These are phyloP conservation scores for Solanum neorickii DNA, from an alignment of 257 asterid genomes.

Conservation along the genomic window DNA sequence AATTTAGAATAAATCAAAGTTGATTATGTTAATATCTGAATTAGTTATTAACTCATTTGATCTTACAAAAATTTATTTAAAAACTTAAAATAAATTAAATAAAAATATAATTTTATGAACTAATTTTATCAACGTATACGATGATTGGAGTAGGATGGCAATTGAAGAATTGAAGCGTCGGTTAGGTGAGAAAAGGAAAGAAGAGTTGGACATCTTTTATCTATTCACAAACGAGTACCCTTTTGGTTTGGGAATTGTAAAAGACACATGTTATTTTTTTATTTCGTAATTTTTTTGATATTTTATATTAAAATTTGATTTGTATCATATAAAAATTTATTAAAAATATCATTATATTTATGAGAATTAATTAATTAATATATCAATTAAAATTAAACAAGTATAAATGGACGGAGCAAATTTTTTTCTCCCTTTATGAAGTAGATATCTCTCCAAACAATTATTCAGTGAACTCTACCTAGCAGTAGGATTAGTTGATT, in stretches of 20 bases:
- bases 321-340: rapidly evolving
- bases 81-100: neutral
- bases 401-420: too few relatives aligned
- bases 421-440: neutral
- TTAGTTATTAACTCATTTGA: rapidly evolving
- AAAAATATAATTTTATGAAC: neutral
- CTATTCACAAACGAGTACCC: neutral
- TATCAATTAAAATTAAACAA: rapidly evolving
- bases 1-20: neutral
- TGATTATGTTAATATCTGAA: neutral
- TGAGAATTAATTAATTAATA: rapidly evolving
- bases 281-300: rapidly evolving
- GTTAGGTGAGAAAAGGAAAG: neutral
- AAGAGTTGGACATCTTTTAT: neutral
- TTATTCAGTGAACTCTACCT: neutral
- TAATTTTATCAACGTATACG: rapidly evolving
- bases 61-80: rapidly evolving
- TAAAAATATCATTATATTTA: rapidly evolving
- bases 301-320: rapidly evolving
- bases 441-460: neutral
- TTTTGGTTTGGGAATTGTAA: neutral
- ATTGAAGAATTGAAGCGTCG: neutral
- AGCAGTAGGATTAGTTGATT: neutral
- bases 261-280: neutral
- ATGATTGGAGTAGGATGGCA: neutral